Conservation (phyloP, 495 filamentous ascomycete genomes). For the Talaromyces nanjingensis region DNA sequence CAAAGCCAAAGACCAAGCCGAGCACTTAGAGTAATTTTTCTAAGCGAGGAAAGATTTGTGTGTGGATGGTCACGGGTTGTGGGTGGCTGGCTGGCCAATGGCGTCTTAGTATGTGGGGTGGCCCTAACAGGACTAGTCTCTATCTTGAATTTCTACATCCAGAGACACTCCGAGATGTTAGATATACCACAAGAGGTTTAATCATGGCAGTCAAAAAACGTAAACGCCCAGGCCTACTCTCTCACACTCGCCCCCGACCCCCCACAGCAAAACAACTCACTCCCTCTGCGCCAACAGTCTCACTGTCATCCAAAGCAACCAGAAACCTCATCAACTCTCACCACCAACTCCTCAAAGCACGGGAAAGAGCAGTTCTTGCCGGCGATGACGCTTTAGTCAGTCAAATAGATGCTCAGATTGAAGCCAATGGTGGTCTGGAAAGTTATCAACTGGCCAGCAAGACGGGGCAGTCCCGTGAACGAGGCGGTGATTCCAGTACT, state of each 20-base stretch:
- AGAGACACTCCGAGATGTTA: not conserved
- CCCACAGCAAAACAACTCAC: slow-evolving; percentile 12
- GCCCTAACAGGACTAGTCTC: not conserved
- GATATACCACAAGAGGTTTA: slow-evolving; percentile 1
- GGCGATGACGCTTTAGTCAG: slow-evolving; percentile 52
- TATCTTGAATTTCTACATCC: not conserved
- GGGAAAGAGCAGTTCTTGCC: slow-evolving; percentile 55
- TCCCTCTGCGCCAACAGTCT: slow-evolving; percentile 38
- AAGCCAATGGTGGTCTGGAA: slow-evolving; percentile 67
- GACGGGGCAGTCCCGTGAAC: slow-evolving; percentile 70
- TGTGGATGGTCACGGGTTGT: slow-evolving; percentile 5
- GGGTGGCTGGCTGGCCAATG: not conserved
- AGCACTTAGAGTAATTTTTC: slow-evolving; percentile 4
- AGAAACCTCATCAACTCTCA: slow-evolving; percentile 76
- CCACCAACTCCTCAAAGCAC: slow-evolving; percentile 75
- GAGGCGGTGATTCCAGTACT: slow-evolving; percentile 87
- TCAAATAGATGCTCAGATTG: slow-evolving; percentile 53
- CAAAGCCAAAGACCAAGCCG: not conserved
- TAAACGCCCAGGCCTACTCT: slow-evolving; percentile 46
- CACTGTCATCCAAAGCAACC: slow-evolving; percentile 74
- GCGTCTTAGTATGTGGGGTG: not conserved
- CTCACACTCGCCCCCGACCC: slow-evolving; percentile 61
- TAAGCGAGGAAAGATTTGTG: slow-evolving; percentile 11
- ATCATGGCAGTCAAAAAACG: slow-evolving; percentile 35
- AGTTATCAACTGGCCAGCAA: slow-evolving; percentile 87